A percentile compares a stretch with the other conserved stretches of the same genome.
Conservation (phyloP, 257 asterid genomes). For the Solanum sparsipilum region DNA sequence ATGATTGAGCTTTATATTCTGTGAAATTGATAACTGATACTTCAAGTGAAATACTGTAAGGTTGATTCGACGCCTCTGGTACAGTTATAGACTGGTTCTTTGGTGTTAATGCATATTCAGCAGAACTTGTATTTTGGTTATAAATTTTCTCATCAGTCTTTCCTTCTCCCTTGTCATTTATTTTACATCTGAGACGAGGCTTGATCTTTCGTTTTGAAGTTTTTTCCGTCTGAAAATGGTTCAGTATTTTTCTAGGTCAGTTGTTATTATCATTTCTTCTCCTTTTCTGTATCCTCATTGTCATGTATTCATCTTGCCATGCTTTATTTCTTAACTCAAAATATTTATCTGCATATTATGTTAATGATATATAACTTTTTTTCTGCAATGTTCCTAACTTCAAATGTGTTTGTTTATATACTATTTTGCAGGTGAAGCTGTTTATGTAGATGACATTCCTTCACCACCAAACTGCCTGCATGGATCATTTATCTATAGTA, state of each 20-base stretch:
- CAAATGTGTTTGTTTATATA: not conserved
- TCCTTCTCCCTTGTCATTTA: not conserved
- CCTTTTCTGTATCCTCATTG: not conserved
- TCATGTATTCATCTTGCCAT: not conserved
- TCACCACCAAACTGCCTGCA: conserved; percentile 55
- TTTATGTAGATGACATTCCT: conserved; percentile 68
- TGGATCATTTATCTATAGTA: conserved; percentile 60
- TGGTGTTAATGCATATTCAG: not conserved
- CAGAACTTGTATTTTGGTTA: not conserved
- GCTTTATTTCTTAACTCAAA: not conserved
- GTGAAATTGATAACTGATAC: not conserved
- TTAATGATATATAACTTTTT: not conserved
- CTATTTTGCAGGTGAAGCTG: conserved; percentile 57
- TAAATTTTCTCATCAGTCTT: not conserved
- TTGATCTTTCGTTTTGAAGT: not conserved
- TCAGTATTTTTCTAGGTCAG: not conserved
- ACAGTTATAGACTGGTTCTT: not conserved
- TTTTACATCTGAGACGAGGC: not conserved
- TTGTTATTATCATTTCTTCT: not conserved
- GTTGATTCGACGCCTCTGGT: not conserved
- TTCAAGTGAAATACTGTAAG: not conserved
- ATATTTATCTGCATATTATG: not conserved
- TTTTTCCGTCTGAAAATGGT: not conserved
- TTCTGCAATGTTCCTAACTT: not conserved
- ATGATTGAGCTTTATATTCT: not conserved